Base-by-base conservation (phyloP, 192 early-diverging fungal species). In the Backusella parvicylindrica region DNA sequence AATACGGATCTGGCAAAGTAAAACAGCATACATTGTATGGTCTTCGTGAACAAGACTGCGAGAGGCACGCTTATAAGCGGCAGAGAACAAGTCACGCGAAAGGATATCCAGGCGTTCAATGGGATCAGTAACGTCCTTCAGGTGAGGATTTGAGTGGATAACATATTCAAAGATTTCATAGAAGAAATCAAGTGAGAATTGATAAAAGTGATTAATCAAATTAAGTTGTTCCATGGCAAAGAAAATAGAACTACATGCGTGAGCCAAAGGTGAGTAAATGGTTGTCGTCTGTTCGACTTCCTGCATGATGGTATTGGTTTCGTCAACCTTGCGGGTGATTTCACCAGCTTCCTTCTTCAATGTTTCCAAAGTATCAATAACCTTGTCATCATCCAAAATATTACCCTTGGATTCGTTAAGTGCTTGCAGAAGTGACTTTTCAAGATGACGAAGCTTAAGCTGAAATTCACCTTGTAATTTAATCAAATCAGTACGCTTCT, bases 161-260 rank as follows among this genome's bases (percentile, higher is more conserved):
- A 96, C 91, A 68, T 80, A 88, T 75, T 93, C 84, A 87, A 99
- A 99, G 49, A 99, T 96, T 65, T 91, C 89, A 65, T 93, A 89
- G 84, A 99, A 99, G 83, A 96, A 99, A 79, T 94, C 95, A 33
- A 99, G 90, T 26, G 98, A 98, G 86, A 99, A 98, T 86, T 98
- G 97, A 83, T 99, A 99, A 84, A 98, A 99, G 78, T 94, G 91
- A 75, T 99, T 88, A 53, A 99, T 79, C 43, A 87, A 81, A 67
- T 92, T 86, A 43, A 99, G 85, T 74, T 97, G 96, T 74, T 99
- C 98, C 86, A 99, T 92, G n/a, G 91, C 89, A 85, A 99, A 99
- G 88, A 95, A 99, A 50, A 99, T 91, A 3, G 93, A 91, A 71
- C 95, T 92, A 85, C 95, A 97, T 11, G 94, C 87, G 64, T 93